phyloP scores from a whole-genome alignment of 208 protist genomes.

The Leishmania arabica region DNA sequence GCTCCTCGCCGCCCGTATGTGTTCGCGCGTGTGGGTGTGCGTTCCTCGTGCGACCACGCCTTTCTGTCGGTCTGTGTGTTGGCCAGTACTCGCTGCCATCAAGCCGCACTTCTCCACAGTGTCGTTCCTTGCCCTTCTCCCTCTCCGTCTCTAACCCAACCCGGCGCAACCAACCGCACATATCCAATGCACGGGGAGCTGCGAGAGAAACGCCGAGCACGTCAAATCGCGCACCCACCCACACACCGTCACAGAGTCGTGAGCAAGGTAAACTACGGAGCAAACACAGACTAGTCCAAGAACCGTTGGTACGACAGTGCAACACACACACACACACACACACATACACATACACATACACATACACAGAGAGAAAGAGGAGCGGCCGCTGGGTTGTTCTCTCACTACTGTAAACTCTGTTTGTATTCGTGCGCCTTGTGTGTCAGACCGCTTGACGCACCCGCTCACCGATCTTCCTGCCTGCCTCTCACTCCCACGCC shows the following conservation, averaged over 20 bases:
- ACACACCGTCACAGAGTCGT: not conserved
- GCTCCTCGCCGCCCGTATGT: not conserved
- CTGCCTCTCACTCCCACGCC: not conserved
- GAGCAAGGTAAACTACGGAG: not conserved
- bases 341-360: not conserved
- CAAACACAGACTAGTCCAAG: not conserved
- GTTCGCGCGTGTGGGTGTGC: not conserved
- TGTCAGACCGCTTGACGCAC: not conserved
- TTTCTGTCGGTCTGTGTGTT: not conserved
- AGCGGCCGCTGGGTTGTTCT: not conserved
- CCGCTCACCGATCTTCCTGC: not conserved
- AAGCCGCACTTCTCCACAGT: not conserved
- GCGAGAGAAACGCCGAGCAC: not conserved
- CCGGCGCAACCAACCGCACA: not conserved
- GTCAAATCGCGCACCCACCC: not conserved
- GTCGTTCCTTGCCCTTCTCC: not conserved
- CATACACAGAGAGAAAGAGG: not conserved
- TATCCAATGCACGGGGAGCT: not conserved
- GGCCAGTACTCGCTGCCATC: not conserved
- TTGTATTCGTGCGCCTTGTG: not conserved
- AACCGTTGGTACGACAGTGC: not conserved
- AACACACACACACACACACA: not conserved
- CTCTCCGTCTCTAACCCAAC: not conserved
- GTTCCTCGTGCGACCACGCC: not conserved
- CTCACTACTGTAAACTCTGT: not conserved